Percentiles rank a stretch among this genome's conserved stretches.
Conservation (phyloP, 148 eudicot genomes). For the Suaeda aralocaspica region DNA sequence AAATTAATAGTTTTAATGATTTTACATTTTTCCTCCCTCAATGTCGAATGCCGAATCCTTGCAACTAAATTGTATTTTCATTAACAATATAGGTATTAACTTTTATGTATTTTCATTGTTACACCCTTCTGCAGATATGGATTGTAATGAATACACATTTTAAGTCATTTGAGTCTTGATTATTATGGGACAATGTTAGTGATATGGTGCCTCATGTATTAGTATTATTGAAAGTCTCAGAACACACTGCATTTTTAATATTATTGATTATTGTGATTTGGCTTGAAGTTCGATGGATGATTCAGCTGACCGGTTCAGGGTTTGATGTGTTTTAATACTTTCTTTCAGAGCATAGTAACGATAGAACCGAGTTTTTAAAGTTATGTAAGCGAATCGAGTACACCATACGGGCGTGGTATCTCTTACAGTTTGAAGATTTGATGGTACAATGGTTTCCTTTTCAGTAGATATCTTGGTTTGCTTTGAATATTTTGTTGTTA, state of each 20-base stretch:
- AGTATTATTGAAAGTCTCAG: not conserved
- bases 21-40: too few species aligned
- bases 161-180: constrained; percentile 1
- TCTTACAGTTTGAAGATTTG: constrained; percentile 85
- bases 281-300: not conserved
- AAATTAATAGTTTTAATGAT: too few species aligned
- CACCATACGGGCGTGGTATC: constrained; percentile 90
- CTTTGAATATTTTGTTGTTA: constrained; percentile 1
- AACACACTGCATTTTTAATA: not conserved
- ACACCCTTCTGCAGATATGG: not conserved
- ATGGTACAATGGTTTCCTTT: constrained; percentile 45
- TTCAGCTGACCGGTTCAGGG: not conserved
- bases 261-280: not conserved
- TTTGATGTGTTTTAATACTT: not conserved
- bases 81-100: too few species aligned
- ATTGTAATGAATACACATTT: not conserved
- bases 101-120: not conserved
- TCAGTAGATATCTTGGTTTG: not conserved
- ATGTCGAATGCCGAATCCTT: too few species aligned
- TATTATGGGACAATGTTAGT: not conserved
- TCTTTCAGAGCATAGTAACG: constrained; percentile 58
- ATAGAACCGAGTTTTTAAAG: constrained; percentile 72
- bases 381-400: constrained; percentile 88
- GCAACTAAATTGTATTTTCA: too few species aligned
- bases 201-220: not conserved